phyloP scores from a whole-genome alignment of 176 grass and related monocot species.

The Eleusine indica region DNA sequence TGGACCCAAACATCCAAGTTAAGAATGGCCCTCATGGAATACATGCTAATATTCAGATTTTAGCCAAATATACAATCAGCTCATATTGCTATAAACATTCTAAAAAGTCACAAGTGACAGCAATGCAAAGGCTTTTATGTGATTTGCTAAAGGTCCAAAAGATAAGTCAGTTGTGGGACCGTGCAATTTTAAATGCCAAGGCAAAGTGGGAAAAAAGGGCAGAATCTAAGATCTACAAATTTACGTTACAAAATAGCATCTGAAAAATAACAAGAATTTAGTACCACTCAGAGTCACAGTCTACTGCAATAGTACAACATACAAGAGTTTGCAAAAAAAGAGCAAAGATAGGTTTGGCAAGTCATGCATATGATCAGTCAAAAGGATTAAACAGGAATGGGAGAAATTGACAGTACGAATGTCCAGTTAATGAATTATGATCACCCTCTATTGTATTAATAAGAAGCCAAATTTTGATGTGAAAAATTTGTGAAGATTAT shows the following conservation, averaged over 20 bases:
- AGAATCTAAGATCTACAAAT: background rate
- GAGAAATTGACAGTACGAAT: background rate
- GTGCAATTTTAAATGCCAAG: conserved; percentile 11
- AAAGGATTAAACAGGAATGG: background rate
- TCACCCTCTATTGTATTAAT: background rate
- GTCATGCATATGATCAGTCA: background rate
- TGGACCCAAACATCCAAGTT: conserved; percentile 14
- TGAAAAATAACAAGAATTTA: background rate
- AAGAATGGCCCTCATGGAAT: conserved; percentile 2
- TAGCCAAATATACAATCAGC: background rate
- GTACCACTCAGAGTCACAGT: background rate
- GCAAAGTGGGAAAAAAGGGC: background rate
- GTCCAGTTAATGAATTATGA: background rate
- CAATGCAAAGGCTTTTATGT: background rate
- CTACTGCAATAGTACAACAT: background rate
- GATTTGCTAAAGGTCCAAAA: conserved; percentile 21
- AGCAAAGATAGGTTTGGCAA: background rate
- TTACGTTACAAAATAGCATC: conserved; percentile 12
- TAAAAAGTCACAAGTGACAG: background rate
- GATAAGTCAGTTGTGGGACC: background rate
- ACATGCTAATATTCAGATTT: background rate
- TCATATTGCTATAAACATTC: background rate
- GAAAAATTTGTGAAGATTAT: conserved; percentile 10
- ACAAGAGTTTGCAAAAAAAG: conserved; percentile 14
- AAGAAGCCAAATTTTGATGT: background rate